Percentiles rank a stretch among this genome's conserved stretches.
phyloP scores from a whole-genome alignment of 441 rosid genomes.

The Mallotus repandus region DNA sequence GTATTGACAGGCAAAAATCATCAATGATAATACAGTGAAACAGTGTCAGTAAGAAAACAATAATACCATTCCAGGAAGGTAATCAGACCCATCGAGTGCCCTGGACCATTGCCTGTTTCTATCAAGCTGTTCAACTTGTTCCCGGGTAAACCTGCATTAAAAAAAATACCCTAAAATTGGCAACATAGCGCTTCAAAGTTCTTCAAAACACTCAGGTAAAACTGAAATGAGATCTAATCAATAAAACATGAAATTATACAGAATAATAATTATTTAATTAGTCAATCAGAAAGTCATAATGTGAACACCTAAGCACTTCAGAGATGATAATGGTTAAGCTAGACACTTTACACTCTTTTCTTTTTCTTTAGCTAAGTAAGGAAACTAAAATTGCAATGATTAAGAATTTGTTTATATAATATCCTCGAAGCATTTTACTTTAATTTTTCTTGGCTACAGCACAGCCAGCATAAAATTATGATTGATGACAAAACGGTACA shows the following conservation, averaged over 20 bases:
- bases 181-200: neutral
- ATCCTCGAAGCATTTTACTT: too few relatives aligned
- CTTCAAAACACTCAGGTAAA: neutral
- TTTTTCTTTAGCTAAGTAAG: neutral
- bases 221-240: neutral
- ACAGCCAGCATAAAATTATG: too few relatives aligned
- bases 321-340: neutral
- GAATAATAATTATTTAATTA: neutral
- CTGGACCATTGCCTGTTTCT: constrained; percentile 77
- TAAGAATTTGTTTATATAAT: neutral
- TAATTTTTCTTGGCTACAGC: too few relatives aligned
- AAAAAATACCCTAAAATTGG: constrained; percentile 1
- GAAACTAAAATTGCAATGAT: neutral
- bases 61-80: constrained; percentile 93
- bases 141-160: constrained; percentile 65
- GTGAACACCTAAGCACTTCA: neutral
- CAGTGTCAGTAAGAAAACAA: neutral
- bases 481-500: too few relatives aligned
- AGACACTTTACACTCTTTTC: neutral
- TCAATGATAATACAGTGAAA: neutral
- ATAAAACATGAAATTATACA: neutral
- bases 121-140: constrained; percentile 83
- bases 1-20: neutral
- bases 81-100: constrained; percentile 97
- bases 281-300: neutral